Base-by-base conservation (phyloP, 305 asterid species). In the Nicotiana rustica region DNA sequence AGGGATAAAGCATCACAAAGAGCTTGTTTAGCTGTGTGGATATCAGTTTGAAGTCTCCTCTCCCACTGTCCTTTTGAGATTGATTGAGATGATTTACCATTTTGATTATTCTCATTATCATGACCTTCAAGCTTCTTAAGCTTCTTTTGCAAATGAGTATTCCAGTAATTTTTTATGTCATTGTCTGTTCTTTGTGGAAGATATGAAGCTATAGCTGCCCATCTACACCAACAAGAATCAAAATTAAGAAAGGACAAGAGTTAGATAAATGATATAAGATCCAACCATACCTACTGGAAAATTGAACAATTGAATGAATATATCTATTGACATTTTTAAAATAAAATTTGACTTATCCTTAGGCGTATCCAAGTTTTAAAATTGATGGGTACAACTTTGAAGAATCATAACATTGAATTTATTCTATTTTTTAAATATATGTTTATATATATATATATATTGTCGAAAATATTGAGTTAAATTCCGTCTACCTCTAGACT, bases 181-280 rank as follows among this genome's bases (percentile, higher is more conserved):
- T 95, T 95, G 88, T 95, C 99, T 3, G 99, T 93, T 82, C 99
- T 90, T 62, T 91, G 90, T 0, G 98, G 97, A 56, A 95, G 93
- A 86, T 95, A 95, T 2, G 98, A 92, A 67, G 99, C 99, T 90
- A 95, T 95, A 15, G 99, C 99, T 49, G 99, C 99, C 99, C 98
- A 95, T 83, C 99, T 95, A 82, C 85, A 82, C 31, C 33, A 19
- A 17, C 66, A 56, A 14, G 19, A 41, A 17, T 10, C 6, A 56
- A 7, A 17, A 3, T 57, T 17, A 36, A 36, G 6, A 41, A 2
- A 41, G 49, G 12, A 41, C 49, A 18, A 15, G 25, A 6, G 31
- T 71, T 44, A 19, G 49, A 61, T 15, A 33, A n/a, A 33, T 35
- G 21, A 29, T 35, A 68, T 68, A 25, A 33, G 29, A 33, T 17